These are phyloP conservation scores for Apophysomyces ossiformis DNA, from an alignment of 371 early-diverging fungal species.

Conservation along the genomic window DNA sequence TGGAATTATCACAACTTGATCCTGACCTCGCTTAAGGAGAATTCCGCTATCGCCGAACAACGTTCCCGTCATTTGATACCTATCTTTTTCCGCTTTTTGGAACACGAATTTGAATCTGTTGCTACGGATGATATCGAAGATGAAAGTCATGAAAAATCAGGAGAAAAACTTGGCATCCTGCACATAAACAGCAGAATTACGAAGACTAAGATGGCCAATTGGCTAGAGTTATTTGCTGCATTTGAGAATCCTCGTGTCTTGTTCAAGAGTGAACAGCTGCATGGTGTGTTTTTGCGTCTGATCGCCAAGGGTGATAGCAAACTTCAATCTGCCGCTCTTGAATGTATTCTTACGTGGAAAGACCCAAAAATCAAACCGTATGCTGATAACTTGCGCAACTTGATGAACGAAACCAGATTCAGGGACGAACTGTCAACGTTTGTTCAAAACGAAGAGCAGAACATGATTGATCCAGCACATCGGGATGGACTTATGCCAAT, in stretches of 20 bases:
- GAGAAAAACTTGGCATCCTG: slow-evolving; percentile 36
- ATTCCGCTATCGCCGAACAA: slow-evolving; percentile 72
- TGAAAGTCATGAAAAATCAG: slow-evolving; percentile 27
- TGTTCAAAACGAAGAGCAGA: slow-evolving; percentile 62
- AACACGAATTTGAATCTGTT: slow-evolving; percentile 59
- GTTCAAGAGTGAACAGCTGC: slow-evolving; percentile 56
- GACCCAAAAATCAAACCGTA: slow-evolving; percentile 69
- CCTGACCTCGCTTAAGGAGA: slow-evolving; percentile 68
- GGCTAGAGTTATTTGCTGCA: slow-evolving; percentile 77
- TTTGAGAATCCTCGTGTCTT: slow-evolving; percentile 68
- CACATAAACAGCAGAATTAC: slow-evolving; percentile 45
- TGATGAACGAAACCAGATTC: slow-evolving; percentile 87
- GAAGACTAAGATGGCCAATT: slow-evolving; percentile 63
- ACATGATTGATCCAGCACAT: slow-evolving; percentile 66
- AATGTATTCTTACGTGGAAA: slow-evolving; percentile 84
- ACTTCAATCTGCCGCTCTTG: slow-evolving; percentile 81
- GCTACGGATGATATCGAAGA: slow-evolving; percentile 43
- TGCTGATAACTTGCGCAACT: slow-evolving; percentile 72
- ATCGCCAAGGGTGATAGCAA: slow-evolving; percentile 80
- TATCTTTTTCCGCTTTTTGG: slow-evolving; percentile 74
- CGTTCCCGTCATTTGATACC: slow-evolving; percentile 75
- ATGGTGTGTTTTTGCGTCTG: slow-evolving; percentile 69
- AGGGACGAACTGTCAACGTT: slow-evolving; percentile 86
- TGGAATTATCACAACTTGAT: slow-evolving; percentile 78
- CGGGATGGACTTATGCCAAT: slow-evolving; percentile 74